Percentiles rank a stretch among this genome's conserved stretches.
Conservation (phyloP, 331 rosid species). For the Telfairia occidentalis region DNA sequence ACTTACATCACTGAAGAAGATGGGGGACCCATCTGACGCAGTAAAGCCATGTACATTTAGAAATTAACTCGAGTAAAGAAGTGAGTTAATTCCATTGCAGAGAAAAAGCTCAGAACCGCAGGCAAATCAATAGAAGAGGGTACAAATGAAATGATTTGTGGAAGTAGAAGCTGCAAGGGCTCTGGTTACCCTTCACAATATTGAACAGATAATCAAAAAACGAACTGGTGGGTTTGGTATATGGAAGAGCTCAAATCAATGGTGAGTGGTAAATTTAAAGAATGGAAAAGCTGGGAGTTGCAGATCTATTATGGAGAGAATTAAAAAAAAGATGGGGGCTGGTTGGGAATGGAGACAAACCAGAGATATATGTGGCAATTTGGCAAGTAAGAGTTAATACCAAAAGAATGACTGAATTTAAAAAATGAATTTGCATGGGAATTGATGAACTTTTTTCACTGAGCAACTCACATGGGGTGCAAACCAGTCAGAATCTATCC, state of each 20-base stretch:
- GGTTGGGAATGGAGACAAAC: conserved; percentile 8
- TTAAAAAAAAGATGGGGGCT: not conserved
- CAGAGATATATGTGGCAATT: not conserved
- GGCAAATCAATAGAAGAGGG: not conserved
- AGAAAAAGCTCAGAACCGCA: not conserved
- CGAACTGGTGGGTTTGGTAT: not conserved
- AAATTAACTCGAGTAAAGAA: conserved; percentile 4
- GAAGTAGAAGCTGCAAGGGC: not conserved
- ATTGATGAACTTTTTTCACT: conserved; percentile 6
- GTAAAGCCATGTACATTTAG: not conserved
- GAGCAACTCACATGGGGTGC: conserved; percentile 13
- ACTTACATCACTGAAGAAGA: conserved; percentile 3
- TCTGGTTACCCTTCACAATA: not conserved
- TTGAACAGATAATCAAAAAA: conserved; percentile 1
- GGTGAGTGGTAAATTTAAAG: not conserved
- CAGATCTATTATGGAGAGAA: conserved; percentile 1
- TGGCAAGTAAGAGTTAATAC: conserved; percentile 4
- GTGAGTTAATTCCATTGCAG: not conserved
- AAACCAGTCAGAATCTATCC: conserved; percentile 4
- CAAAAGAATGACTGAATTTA: not conserved
- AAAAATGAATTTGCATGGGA: conserved; percentile 1
- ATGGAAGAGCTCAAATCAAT: not conserved
- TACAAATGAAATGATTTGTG: not conserved
- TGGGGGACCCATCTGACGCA: conserved; percentile 11
- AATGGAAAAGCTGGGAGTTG: not conserved